A percentile compares a stretch with the other conserved stretches of the same genome.
Conservation (phyloP, 1,139 yeast species). For the Hanseniaspora uvarum region DNA sequence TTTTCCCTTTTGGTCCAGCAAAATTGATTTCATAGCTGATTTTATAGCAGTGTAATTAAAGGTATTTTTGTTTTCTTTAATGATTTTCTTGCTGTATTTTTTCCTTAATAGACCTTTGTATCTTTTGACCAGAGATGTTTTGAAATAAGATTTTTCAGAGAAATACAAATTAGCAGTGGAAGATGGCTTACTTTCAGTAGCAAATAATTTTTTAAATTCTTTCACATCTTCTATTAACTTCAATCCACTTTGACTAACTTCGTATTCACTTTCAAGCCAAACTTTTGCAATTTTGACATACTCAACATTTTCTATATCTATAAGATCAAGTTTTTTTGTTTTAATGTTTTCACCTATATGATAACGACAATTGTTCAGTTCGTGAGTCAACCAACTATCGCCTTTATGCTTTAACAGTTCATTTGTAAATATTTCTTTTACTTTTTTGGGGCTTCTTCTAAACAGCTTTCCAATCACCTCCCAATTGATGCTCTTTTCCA, state of each 20-base stretch:
- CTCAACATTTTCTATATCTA: slow-evolving; percentile 28
- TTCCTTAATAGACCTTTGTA: slow-evolving; percentile 14
- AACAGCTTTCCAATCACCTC: slow-evolving; percentile 26
- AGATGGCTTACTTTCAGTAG: not conserved
- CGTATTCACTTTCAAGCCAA: slow-evolving; percentile 27
- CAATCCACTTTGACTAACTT: slow-evolving; percentile 20
- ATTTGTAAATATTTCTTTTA: slow-evolving; percentile 30
- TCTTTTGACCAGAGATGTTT: slow-evolving; percentile 12
- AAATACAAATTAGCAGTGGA: not conserved
- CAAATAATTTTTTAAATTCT: slow-evolving; percentile 22
- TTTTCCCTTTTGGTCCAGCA: slow-evolving; percentile 3
- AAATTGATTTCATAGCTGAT: slow-evolving; percentile 10
- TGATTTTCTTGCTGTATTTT: not conserved
- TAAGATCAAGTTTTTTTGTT: slow-evolving; percentile 25
- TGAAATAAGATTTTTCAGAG: slow-evolving; percentile 15
- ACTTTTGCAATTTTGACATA: slow-evolving; percentile 24
- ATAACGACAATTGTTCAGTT: slow-evolving; percentile 26
- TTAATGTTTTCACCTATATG: not conserved
- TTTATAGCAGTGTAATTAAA: not conserved
- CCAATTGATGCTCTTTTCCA: slow-evolving; percentile 30
- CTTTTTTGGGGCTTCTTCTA: slow-evolving; percentile 29
- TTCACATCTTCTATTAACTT: slow-evolving; percentile 25
- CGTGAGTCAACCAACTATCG: slow-evolving; percentile 29
- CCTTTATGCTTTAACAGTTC: slow-evolving; percentile 29
- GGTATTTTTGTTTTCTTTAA: not conserved